These are phyloP conservation scores for Clathrus columnatus DNA, from an alignment of 768 basidiomycete genomes.

Conservation along the genomic window DNA sequence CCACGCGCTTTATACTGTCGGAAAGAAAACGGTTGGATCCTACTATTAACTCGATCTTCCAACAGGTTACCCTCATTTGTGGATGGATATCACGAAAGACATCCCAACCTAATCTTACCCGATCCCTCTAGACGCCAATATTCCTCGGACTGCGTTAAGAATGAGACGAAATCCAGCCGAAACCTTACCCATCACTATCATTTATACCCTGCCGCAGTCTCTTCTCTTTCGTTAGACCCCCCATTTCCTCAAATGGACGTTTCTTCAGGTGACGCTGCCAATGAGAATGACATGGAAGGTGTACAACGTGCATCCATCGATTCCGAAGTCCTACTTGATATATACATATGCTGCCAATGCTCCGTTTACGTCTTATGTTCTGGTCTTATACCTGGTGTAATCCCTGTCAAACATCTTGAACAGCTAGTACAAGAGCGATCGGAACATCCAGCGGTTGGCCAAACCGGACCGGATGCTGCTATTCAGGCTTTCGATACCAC, in stretches of 20 bases:
- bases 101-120: conserved; percentile 41
- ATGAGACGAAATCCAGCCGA: conserved; percentile 30
- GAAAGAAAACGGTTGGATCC: conserved; percentile 76
- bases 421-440: conserved; percentile 55
- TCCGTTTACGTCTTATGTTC: conserved; percentile 65
- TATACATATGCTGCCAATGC: conserved; percentile 83
- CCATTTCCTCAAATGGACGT: conserved; percentile 47
- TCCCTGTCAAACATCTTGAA: conserved; percentile 53
- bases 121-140: conserved; percentile 42
- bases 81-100: conserved; percentile 37
- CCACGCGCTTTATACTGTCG: conserved; percentile 78
- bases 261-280: conserved; percentile 22
- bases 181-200: conserved; percentile 82
- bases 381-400: conserved; percentile 61
- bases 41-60: conserved; percentile 62
- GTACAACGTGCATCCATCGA: background rate
- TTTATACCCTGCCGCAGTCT: conserved; percentile 59
- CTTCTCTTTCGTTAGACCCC: conserved; percentile 57
- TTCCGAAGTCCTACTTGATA: conserved; percentile 53
- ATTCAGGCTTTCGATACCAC: conserved; percentile 57
- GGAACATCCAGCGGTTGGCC: conserved; percentile 48
- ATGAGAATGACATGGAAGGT: conserved; percentile 13
- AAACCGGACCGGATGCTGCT: conserved; percentile 46
- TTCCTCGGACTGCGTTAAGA: conserved; percentile 44
- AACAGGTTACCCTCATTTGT: conserved; percentile 53